phyloP scores from a whole-genome alignment of 2,329 filamentous ascomycete genomes.

The Venturia carpophila region DNA sequence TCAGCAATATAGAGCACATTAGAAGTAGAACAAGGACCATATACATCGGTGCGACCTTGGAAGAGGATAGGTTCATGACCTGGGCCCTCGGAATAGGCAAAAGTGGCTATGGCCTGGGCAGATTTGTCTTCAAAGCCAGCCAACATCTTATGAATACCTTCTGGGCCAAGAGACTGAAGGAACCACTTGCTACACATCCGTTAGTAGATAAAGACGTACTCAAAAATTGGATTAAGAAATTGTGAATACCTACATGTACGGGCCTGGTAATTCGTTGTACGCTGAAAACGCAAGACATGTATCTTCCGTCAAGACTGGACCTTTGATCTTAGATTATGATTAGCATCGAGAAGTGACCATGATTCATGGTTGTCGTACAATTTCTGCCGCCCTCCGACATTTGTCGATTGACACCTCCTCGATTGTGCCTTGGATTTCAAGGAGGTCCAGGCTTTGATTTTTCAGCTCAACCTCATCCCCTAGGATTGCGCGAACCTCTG shows the following conservation, averaged over 20 bases:
- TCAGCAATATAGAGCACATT: slow-evolving; percentile 5
- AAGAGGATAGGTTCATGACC: slow-evolving; percentile 79
- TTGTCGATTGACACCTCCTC: slow-evolving; percentile 90
- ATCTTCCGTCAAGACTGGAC: slow-evolving; percentile 90
- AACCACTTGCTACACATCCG: slow-evolving; percentile 73
- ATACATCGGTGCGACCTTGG: slow-evolving; percentile 77
- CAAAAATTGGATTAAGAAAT: not conserved
- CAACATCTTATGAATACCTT: slow-evolving; percentile 83
- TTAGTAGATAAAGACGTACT: not conserved
- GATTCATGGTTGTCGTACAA: slow-evolving; percentile 43
- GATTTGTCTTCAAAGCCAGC: slow-evolving; percentile 84
- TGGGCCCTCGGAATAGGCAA: slow-evolving; percentile 82
- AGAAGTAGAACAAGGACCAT: slow-evolving; percentile 23
- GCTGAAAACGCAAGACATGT: slow-evolving; percentile 91
- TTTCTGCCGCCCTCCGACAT: slow-evolving; percentile 70
- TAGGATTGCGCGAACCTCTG: slow-evolving; percentile 82
- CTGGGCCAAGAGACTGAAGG: slow-evolving; percentile 70
- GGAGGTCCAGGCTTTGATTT: slow-evolving; percentile 68
- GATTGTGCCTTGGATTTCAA: slow-evolving; percentile 85
- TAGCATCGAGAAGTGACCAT: slow-evolving; percentile 6
- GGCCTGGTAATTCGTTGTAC: slow-evolving; percentile 81
- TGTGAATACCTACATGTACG: slow-evolving; percentile 73
- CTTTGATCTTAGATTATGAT: slow-evolving; percentile 64
- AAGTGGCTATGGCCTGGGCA: slow-evolving; percentile 90
- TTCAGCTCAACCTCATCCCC: slow-evolving; percentile 62